Percentiles rank a stretch among this genome's conserved stretches.
Evolutionary conservation across 192 early-diverging fungal species (phyloP).

Genomic region (Chytriomyces hyalinus): DNA sequence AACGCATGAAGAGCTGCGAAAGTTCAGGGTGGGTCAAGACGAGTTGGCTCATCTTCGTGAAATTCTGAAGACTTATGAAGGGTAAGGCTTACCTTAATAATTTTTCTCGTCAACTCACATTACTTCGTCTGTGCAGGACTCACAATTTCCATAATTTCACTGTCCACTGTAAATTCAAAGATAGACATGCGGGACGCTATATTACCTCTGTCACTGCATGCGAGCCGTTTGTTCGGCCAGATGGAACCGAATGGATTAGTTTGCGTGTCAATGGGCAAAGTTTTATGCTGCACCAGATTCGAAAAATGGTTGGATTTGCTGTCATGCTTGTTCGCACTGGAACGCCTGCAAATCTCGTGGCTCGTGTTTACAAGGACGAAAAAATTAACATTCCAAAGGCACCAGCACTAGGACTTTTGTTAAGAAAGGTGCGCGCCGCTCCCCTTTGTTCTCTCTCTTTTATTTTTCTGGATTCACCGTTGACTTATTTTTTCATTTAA

Average conservation of each 20-base stretch:
- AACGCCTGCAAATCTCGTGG: slow-evolving; percentile 73
- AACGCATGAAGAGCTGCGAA: slow-evolving; percentile 41
- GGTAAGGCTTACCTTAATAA: slow-evolving; percentile 5
- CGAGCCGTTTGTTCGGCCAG: slow-evolving; percentile 52
- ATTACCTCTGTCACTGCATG: slow-evolving; percentile 76
- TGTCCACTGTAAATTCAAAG: slow-evolving; percentile 74
- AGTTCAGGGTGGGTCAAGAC: slow-evolving; percentile 68
- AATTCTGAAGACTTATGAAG: slow-evolving; percentile 70
- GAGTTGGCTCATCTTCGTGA: slow-evolving; percentile 69
- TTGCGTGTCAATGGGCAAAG: slow-evolving; percentile 93
- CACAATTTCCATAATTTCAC: slow-evolving; percentile 98
- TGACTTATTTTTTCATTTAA: no score
- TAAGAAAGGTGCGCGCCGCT: slow-evolving; percentile 21
- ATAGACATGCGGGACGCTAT: slow-evolving; percentile 77
- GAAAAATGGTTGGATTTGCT: slow-evolving; percentile 97
- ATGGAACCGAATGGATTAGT: slow-evolving; percentile 84
- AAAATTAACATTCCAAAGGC: slow-evolving; percentile 97
- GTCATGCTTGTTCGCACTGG: slow-evolving; percentile 78
- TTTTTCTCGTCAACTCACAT: background rate
- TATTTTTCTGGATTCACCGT: background rate
- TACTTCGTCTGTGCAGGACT: slow-evolving; percentile 63
- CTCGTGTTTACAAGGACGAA: slow-evolving; percentile 61
- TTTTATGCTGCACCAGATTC: slow-evolving; percentile 99
- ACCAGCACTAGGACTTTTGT: slow-evolving; percentile 55
- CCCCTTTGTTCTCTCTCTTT: background rate